Conservation (phyloP, 2,329 filamentous ascomycete species). For the Trichoderma oligosporum region DNA sequence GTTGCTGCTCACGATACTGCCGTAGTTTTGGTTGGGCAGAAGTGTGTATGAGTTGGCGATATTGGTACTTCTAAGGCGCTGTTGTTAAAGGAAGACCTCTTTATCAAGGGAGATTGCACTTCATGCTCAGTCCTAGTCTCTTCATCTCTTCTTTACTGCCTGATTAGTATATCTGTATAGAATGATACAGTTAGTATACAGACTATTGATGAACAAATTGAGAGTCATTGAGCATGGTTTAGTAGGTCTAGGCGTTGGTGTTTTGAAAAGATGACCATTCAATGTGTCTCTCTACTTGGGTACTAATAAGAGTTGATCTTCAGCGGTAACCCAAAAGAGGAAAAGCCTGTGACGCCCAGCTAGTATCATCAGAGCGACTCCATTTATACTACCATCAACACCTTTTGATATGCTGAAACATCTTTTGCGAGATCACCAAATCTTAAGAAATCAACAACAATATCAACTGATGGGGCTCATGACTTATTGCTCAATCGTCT, state of each 20-base stretch:
- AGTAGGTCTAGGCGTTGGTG: too few species aligned
- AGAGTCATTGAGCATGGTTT: too few species aligned
- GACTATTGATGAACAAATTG: too few species aligned
- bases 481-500: neutral
- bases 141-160: too few species aligned
- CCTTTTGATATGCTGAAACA: neutral
- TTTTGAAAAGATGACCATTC: too few species aligned
- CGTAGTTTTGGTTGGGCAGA: conserved; percentile 24
- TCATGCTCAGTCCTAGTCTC: too few species aligned
- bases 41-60: conserved; percentile 1
- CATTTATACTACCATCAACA: neutral
- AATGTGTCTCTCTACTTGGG: too few species aligned
- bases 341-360: neutral
- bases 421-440: neutral
- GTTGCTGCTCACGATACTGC: conserved; percentile 37
- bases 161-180: too few species aligned
- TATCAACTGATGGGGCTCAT: neutral
- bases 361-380: neutral
- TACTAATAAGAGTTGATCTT: neutral
- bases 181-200: too few species aligned
- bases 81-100: neutral
- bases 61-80: neutral
- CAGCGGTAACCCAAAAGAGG: neutral
- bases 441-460: neutral
- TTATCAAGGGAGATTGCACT: neutral